These are phyloP conservation scores for Alternaria sp. DNA, from an alignment of 2,329 filamentous ascomycete genomes.

Conservation along the genomic window DNA sequence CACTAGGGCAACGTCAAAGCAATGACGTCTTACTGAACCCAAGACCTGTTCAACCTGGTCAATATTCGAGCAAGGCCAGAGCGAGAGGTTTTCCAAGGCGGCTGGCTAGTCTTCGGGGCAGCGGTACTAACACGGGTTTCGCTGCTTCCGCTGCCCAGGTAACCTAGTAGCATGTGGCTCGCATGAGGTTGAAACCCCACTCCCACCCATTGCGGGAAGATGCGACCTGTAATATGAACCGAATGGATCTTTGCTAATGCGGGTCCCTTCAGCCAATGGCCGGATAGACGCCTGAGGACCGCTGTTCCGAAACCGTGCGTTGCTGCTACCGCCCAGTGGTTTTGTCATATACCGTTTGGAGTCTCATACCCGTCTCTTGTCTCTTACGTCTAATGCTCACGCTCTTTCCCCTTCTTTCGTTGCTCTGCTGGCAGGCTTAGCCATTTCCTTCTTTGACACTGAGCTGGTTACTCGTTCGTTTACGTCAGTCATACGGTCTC, in stretches of 20 bases:
- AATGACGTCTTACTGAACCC: constrained; percentile 17
- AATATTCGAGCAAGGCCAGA: constrained; percentile 16
- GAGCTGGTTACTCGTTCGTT: constrained; percentile 48
- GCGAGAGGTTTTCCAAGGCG: constrained; percentile 27
- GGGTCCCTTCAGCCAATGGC: constrained; percentile 35
- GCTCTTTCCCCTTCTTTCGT: constrained; percentile 47
- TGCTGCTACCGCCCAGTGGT: constrained; percentile 40
- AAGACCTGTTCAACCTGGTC: not conserved
- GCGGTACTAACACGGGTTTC: constrained; percentile 42
- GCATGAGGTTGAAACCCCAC: constrained; percentile 51
- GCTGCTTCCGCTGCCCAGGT: constrained; percentile 42
- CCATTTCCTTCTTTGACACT: constrained; percentile 44
- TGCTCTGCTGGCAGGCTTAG: constrained; percentile 53
- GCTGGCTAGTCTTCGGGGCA: constrained; percentile 20
- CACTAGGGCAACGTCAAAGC: constrained; percentile 2
- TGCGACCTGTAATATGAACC: constrained; percentile 37
- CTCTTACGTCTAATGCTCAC: constrained; percentile 48
- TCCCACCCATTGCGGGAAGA: constrained; percentile 39
- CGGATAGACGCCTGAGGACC: constrained; percentile 50
- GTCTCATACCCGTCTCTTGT: constrained; percentile 50
- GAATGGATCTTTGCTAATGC: constrained; percentile 40
- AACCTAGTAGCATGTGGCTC: constrained; percentile 33
- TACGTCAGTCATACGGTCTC: constrained; percentile 44
- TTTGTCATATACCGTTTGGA: constrained; percentile 52
- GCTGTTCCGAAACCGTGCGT: constrained; percentile 50